A percentile compares a stretch with the other conserved stretches of the same genome.
Conservation (phyloP, 139 green algal species). For the Zygnema circumcarinatum region DNA sequence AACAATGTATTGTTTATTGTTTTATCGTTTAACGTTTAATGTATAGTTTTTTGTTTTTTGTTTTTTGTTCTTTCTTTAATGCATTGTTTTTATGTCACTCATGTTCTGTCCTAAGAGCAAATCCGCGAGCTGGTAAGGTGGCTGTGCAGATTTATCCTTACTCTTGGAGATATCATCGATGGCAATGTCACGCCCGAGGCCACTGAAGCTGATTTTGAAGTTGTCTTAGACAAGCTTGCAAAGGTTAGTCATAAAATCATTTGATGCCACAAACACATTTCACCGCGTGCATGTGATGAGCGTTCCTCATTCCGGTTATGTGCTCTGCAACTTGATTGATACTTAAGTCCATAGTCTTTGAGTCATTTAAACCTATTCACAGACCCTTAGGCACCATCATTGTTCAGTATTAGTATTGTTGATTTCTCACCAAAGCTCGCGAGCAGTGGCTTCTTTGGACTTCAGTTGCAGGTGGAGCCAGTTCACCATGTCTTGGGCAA, state of each 20-base stretch:
- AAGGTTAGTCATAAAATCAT: conserved; percentile 10
- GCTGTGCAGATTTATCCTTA: conserved; percentile 62
- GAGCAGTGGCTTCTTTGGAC: not conserved
- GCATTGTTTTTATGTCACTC: no score
- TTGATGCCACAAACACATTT: no score
- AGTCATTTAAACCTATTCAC: no score
- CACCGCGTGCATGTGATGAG: not conserved
- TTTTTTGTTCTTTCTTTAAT: no score
- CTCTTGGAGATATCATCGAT: conserved; percentile 77
- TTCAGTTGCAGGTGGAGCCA: conserved; percentile 43
- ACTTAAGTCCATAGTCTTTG: not conserved
- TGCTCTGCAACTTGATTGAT: conserved; percentile 20
- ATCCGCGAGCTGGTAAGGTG: not conserved
- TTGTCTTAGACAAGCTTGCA: conserved; percentile 31
- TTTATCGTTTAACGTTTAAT: no score
- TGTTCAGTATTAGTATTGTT: no score
- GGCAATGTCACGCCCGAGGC: conserved; percentile 61
- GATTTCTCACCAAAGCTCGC: not conserved
- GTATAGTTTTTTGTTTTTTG: no score
- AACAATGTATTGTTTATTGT: no score
- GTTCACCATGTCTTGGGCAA: conserved; percentile 75
- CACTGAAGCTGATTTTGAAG: conserved; percentile 45
- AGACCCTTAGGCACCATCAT: no score
- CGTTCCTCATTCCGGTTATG: not conserved
- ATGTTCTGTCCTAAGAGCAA: no score